A percentile compares a stretch with the other conserved stretches of the same genome.
These are phyloP conservation scores for Apiotrichum akiyoshidainum DNA, from an alignment of 1,284 basidiomycete genomes.

Conservation along the genomic window DNA sequence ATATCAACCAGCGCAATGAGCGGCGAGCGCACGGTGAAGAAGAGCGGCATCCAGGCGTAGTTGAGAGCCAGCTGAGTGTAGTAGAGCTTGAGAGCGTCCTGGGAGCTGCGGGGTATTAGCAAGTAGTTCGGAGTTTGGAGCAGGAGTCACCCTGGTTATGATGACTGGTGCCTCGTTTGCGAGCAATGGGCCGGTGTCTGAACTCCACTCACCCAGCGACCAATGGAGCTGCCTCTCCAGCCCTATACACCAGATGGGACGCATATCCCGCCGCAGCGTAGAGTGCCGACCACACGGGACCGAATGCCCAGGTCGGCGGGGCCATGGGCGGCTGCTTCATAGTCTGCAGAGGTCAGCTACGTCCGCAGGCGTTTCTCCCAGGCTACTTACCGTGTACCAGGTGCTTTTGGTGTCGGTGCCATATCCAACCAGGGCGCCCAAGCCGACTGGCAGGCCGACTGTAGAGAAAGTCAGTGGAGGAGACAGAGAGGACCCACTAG, in stretches of 20 bases:
- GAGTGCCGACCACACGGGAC: conserved; percentile 36
- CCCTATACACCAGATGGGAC: conserved; percentile 63
- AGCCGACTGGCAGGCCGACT: conserved; percentile 61
- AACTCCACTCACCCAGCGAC: no score
- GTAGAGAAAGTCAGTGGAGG: neutral
- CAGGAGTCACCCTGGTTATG: conserved; percentile 33
- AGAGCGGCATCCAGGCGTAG: conserved; percentile 68
- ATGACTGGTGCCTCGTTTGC: neutral
- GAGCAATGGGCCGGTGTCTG: conserved; percentile 1
- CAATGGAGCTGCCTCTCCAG: conserved; percentile 52
- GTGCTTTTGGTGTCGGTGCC: conserved; percentile 29
- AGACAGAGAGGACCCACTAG: conserved; percentile 37
- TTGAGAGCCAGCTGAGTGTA: conserved; percentile 68
- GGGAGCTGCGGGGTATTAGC: no score
- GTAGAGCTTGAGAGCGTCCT: conserved; percentile 48
- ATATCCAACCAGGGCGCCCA: conserved; percentile 59
- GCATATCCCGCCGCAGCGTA: conserved; percentile 66
- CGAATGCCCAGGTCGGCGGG: conserved; percentile 15
- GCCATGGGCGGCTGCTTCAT: conserved; percentile 14
- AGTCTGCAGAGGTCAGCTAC: neutral
- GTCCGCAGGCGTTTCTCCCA: no score
- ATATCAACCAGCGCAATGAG: conserved; percentile 63
- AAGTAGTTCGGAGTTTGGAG: no score
- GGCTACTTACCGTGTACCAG: neutral
- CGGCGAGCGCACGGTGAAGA: conserved; percentile 53